Evolutionary conservation across 106 monocot species (phyloP).

Genomic region (Apostasia ramifera): DNA sequence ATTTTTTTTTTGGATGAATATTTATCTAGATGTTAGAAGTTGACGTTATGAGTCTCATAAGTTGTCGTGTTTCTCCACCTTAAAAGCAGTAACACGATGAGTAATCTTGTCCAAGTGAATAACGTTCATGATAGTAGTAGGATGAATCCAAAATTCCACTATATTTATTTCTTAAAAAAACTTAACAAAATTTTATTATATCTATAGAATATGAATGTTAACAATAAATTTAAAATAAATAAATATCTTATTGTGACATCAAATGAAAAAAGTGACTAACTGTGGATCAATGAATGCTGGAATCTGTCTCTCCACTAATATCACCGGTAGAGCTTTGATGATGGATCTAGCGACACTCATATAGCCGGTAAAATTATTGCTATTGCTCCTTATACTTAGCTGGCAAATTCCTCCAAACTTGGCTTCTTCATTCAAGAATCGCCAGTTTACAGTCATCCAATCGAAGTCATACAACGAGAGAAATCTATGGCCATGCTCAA

Average conservation of each 20-base stretch:
- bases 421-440: neutral
- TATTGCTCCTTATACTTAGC: neutral
- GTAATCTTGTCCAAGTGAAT: no score
- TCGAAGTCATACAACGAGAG: constrained; percentile 55
- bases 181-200: no score
- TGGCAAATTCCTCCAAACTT: neutral
- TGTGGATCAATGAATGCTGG: neutral
- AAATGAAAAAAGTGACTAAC: neutral
- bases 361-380: neutral
- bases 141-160: no score
- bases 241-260: neutral
- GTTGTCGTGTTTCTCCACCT: no score
- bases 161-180: no score
- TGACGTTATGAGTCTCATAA: no score
- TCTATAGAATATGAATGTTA: no score
- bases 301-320: neutral
- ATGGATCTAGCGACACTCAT: neutral
- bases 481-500: constrained; percentile 35
- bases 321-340: neutral
- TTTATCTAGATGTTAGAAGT: no score
- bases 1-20: no score
- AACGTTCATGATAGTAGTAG: no score
- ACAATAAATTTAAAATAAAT: no score
- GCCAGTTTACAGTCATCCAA: constrained; percentile 58
- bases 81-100: no score